Evolutionary conservation across 1,139 yeast species (phyloP).

Genomic region (Pichia kudriavzevii): DNA sequence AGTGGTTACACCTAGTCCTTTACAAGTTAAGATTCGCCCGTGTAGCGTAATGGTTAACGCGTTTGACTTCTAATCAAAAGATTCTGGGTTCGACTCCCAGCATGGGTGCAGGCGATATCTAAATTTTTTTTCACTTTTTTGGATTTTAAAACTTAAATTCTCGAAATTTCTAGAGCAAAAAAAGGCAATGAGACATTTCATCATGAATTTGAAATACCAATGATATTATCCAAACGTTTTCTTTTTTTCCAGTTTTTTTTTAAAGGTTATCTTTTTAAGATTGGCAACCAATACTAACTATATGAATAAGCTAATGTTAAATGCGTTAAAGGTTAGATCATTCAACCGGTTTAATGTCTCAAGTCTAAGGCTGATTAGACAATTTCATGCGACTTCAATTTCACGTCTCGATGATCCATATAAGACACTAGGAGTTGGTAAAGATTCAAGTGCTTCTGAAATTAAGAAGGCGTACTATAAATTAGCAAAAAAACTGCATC

Average conservation of each 20-base stretch:
- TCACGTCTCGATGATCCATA: slow-evolving; percentile 59
- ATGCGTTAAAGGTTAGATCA: not conserved
- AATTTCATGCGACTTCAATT: slow-evolving; percentile 23
- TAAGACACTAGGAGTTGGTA: slow-evolving; percentile 68
- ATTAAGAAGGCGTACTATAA: slow-evolving; percentile 92
- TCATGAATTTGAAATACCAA: no score
- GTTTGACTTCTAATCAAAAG: slow-evolving; percentile 20
- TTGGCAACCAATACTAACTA: no score
- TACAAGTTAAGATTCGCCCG: slow-evolving; percentile 13
- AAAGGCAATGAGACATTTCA: no score
- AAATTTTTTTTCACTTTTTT: slow-evolving; percentile 6
- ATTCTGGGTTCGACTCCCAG: slow-evolving; percentile 22
- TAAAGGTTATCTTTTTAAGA: no score
- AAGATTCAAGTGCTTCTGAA: slow-evolving; percentile 65
- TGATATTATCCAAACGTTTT: no score
- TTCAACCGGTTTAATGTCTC: not conserved
- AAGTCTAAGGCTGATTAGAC: slow-evolving; percentile 1
- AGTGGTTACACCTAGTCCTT: not conserved
- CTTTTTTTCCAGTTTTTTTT: no score
- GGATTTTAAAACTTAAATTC: not conserved
- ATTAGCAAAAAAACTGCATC: slow-evolving; percentile 89
- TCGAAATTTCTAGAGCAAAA: not conserved
- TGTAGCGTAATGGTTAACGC: slow-evolving; percentile 21
- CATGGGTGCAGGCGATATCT: slow-evolving; percentile 18
- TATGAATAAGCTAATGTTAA: slow-evolving; percentile 1